phyloP scores from a whole-genome alignment of 2,329 filamentous ascomycete genomes.

The Stagonosporopsis chrysanthemi region DNA sequence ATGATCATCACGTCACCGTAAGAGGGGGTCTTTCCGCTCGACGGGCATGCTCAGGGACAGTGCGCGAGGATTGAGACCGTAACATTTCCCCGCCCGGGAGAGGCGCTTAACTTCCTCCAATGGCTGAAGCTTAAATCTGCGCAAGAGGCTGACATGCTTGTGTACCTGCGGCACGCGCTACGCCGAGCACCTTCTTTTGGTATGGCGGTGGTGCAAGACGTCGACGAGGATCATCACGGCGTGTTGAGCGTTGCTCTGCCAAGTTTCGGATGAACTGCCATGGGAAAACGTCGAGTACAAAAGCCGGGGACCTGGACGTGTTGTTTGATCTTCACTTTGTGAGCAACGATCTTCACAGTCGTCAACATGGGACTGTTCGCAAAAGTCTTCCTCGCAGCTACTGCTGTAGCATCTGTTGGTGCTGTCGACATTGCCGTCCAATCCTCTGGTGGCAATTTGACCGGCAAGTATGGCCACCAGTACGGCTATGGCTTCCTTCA shows the following conservation, averaged over 20 bases:
- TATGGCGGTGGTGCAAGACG: constrained; percentile 7
- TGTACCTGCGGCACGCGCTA: constrained; percentile 15
- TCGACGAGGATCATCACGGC: constrained; percentile 17
- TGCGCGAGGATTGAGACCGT: constrained; percentile 11
- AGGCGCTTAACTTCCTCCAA: constrained; percentile 35
- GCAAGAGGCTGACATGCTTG: constrained; percentile 1
- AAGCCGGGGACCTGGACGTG: constrained; percentile 4
- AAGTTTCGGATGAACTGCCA: constrained; percentile 12
- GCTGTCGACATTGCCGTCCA: constrained; percentile 39
- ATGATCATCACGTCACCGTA: constrained; percentile 16
- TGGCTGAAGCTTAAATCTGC: constrained; percentile 17
- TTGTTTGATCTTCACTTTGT: constrained; percentile 12
- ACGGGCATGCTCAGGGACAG: constrained; percentile 18
- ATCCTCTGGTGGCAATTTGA: constrained; percentile 37
- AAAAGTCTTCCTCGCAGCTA: constrained; percentile 30
- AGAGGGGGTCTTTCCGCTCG: constrained; percentile 17
- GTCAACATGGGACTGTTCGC: constrained; percentile 33
- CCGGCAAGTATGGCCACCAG: constrained; percentile 39
- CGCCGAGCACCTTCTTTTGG: constrained; percentile 12
- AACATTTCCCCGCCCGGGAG: constrained; percentile 30
- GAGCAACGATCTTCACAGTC: constrained; percentile 21
- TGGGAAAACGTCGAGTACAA: constrained; percentile 7
- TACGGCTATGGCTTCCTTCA: constrained; percentile 44
- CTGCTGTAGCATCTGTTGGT: constrained; percentile 30
- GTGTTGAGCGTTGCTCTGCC: constrained; percentile 8